Evolutionary conservation across 192 early-diverging fungal genomes (phyloP).

Genomic region (Spinellus fusiger): DNA sequence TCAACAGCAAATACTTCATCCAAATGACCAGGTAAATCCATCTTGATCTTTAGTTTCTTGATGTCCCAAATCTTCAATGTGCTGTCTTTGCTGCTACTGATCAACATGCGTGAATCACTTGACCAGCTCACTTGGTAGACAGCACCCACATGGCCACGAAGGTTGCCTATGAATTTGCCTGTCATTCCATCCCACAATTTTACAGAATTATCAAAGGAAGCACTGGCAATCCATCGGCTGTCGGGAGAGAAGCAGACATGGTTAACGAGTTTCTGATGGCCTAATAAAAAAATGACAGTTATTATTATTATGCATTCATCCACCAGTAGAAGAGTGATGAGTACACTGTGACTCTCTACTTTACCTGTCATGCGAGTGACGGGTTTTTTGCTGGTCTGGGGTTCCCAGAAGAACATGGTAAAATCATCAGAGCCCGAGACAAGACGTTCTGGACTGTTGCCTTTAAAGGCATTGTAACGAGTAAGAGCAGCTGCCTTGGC

Average conservation of each 20-base stretch:
- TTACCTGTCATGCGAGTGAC: slow-evolving; percentile 73
- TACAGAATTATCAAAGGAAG: slow-evolving; percentile 94
- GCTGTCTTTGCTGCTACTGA: slow-evolving; percentile 86
- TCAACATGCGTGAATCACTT: slow-evolving; percentile 85
- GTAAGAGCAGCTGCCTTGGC: slow-evolving; percentile 66
- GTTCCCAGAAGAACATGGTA: slow-evolving; percentile 97
- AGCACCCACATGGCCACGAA: slow-evolving; percentile 92
- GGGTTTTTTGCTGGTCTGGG: slow-evolving; percentile 71
- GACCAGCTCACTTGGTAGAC: slow-evolving; percentile 98
- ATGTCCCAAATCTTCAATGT: slow-evolving; percentile 94
- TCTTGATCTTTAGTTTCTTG: slow-evolving; percentile 83
- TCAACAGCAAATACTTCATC: slow-evolving; percentile 94
- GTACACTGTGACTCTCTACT: no score
- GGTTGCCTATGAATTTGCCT: slow-evolving; percentile 86
- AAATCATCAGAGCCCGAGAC: slow-evolving; percentile 96
- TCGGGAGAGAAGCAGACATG: slow-evolving; percentile 93
- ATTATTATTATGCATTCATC: no score
- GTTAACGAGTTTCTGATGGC: slow-evolving; percentile 93
- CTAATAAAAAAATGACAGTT: no score
- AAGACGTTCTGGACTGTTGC: slow-evolving; percentile 66
- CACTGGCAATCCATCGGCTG: slow-evolving; percentile 81
- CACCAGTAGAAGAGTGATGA: no score
- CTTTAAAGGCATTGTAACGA: slow-evolving; percentile 72
- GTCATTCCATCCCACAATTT: slow-evolving; percentile 93
- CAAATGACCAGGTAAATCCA: slow-evolving; percentile 92